Evolutionary conservation across 257 asterid genomes (phyloP).

Genomic region (Penstemon eatonii): DNA sequence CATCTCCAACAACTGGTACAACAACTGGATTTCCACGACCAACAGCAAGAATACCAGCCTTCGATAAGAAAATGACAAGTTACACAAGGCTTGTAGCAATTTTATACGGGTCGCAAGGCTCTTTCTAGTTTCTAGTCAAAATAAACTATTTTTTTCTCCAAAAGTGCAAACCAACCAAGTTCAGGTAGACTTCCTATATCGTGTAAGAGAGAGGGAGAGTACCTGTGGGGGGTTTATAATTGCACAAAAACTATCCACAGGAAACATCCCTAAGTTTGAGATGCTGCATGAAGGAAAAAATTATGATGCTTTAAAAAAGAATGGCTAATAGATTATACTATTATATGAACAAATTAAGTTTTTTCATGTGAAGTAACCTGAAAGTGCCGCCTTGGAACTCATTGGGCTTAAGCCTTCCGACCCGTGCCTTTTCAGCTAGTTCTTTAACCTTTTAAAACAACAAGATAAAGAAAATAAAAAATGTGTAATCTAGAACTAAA

Average conservation of each 20-base stretch:
- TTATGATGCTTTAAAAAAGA: conserved; percentile 23
- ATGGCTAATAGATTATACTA: not conserved
- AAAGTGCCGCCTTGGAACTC: conserved; percentile 99
- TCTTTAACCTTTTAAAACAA: conserved; percentile 70
- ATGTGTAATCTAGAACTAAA: not conserved
- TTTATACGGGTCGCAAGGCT: no score
- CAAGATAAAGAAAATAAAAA: not conserved
- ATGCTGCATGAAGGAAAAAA: conserved; percentile 60
- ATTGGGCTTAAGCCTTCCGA: conserved; percentile 88
- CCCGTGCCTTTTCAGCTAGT: conserved; percentile 96
- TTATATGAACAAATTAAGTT: conserved; percentile 12
- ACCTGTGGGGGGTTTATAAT: conserved; percentile 99
- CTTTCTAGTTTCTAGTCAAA: no score
- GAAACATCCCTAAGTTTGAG: conserved; percentile 99
- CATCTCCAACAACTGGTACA: conserved; percentile 74
- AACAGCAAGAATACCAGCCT: conserved; percentile 99
- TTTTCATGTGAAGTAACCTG: conserved; percentile 52
- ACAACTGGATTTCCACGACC: conserved; percentile 96
- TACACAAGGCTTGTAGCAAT: not conserved
- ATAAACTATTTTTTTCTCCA: no score
- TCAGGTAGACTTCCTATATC: not conserved
- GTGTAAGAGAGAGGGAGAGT: conserved; percentile 34
- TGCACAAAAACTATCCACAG: conserved; percentile 94
- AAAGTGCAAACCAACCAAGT: conserved; percentile 6
- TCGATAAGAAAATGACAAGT: conserved; percentile 39